A percentile compares a stretch with the other conserved stretches of the same genome.
Evolutionary conservation across 495 filamentous ascomycete genomes (phyloP).

Genomic region (Penicillium taxi): DNA sequence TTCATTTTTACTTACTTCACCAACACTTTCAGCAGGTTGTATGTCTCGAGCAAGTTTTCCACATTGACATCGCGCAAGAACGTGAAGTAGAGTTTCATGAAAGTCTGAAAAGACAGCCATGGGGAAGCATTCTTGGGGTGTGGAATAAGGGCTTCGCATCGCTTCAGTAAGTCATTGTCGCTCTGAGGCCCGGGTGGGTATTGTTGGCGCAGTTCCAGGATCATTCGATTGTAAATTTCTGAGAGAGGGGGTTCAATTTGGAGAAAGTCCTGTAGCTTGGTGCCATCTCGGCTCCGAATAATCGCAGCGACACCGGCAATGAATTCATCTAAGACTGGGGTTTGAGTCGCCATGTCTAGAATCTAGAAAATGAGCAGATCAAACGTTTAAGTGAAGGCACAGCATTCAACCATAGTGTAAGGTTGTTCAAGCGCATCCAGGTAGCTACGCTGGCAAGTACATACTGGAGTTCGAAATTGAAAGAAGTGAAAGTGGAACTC

Average conservation of each 20-base stretch:
- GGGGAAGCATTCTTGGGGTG: slow-evolving; percentile 52
- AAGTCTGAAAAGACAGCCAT: slow-evolving; percentile 67
- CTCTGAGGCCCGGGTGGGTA: slow-evolving; percentile 45
- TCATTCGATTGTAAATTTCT: slow-evolving; percentile 59
- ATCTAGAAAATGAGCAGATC: no score
- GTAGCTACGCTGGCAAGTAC: no score
- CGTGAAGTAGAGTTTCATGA: slow-evolving; percentile 68
- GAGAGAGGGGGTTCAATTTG: slow-evolving; percentile 58
- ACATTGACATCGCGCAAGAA: slow-evolving; percentile 75
- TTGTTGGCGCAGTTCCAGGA: slow-evolving; percentile 50
- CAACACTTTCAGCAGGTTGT: slow-evolving; percentile 62
- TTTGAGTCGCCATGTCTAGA: slow-evolving; percentile 24
- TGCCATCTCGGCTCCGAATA: slow-evolving; percentile 46
- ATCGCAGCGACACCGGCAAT: slow-evolving; percentile 46
- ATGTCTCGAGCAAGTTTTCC: slow-evolving; percentile 63
- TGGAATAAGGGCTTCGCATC: slow-evolving; percentile 49
- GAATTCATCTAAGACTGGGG: slow-evolving; percentile 48
- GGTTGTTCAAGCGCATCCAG: no score
- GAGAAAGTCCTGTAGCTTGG: slow-evolving; percentile 48
- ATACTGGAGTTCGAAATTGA: no score
- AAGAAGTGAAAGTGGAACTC: no score
- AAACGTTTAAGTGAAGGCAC: no score
- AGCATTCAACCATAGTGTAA: no score
- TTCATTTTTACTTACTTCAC: slow-evolving; percentile 67
- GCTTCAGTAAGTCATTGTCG: slow-evolving; percentile 49